These are phyloP conservation scores for Podila horticola DNA, from an alignment of 192 early-diverging fungal species.

Conservation along the genomic window DNA sequence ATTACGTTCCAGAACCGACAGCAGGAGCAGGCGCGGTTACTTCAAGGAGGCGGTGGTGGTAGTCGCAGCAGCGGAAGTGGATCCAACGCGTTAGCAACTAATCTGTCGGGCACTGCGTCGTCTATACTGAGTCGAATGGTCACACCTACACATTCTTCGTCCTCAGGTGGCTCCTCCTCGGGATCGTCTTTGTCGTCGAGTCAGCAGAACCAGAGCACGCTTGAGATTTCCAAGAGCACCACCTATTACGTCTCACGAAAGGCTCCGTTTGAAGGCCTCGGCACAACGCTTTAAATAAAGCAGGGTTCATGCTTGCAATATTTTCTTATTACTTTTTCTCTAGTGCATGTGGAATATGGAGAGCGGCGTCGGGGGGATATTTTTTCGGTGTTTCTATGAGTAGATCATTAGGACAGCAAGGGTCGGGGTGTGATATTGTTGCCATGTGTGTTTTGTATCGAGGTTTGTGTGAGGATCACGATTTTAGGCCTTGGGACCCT, in stretches of 20 bases:
- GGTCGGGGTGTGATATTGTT: too few species aligned
- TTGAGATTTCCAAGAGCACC: constrained; percentile 39
- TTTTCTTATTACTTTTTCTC: too few species aligned
- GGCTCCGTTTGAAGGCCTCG: constrained; percentile 13
- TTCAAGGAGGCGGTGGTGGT: neutral
- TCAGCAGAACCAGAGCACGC: constrained; percentile 36
- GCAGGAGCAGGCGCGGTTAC: neutral
- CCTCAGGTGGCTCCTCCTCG: neutral
- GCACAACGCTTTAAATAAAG: neutral
- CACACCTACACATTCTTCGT: neutral
- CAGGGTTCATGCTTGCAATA: too few species aligned
- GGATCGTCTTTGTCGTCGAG: neutral
- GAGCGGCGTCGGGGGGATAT: too few species aligned
- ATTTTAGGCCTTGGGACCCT: constrained; percentile 47
- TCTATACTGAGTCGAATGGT: neutral
- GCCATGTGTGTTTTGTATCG: neutral
- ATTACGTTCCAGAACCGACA: constrained; percentile 29
- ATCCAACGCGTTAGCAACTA: neutral
- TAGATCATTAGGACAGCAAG: too few species aligned
- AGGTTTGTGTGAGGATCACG: neutral
- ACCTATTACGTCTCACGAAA: constrained; percentile 25
- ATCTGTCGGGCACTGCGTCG: neutral
- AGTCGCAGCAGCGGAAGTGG: neutral
- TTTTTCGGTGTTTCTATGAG: too few species aligned
- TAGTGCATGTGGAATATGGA: too few species aligned